These are phyloP conservation scores for Plasmodium billcollinsi DNA, from an alignment of 169 alveolate species.

Conservation along the genomic window DNA sequence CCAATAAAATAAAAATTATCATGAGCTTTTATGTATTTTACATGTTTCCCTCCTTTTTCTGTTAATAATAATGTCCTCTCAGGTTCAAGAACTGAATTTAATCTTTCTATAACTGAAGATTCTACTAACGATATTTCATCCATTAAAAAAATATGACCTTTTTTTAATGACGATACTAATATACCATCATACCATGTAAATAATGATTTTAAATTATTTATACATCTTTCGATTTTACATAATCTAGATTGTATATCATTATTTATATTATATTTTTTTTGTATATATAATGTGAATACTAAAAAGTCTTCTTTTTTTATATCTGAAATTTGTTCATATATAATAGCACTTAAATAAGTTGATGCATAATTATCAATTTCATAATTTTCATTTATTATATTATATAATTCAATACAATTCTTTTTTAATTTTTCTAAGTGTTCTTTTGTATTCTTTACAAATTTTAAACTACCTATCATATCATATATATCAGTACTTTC, in stretches of 20 bases:
- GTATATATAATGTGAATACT: slow-evolving; percentile 31
- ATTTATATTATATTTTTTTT: slow-evolving; percentile 40
- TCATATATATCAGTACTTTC: slow-evolving; percentile 98
- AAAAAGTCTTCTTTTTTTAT: slow-evolving; percentile 55
- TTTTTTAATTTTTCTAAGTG: slow-evolving; percentile 61
- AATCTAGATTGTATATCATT: slow-evolving; percentile 15
- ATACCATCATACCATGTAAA: slow-evolving; percentile 99
- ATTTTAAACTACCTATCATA: slow-evolving; percentile 96
- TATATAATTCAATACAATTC: slow-evolving; percentile 67
- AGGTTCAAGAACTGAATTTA: slow-evolving; percentile 98
- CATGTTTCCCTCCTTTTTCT: slow-evolving; percentile 85
- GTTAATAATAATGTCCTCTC: slow-evolving; percentile 87
- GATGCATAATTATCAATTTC: slow-evolving; percentile 35
- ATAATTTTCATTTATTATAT: slow-evolving; percentile 23
- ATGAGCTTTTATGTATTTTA: slow-evolving; percentile 91
- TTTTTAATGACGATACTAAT: slow-evolving; percentile 95
- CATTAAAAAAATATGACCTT: slow-evolving; percentile 95
- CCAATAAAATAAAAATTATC: slow-evolving; percentile 95
- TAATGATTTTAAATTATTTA: slow-evolving; percentile 80
- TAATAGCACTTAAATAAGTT: slow-evolving; percentile 50
- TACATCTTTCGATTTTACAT: slow-evolving; percentile 31
- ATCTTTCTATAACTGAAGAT: slow-evolving; percentile 98
- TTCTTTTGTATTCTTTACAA: slow-evolving; percentile 83
- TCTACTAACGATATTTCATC: slow-evolving; percentile 99
- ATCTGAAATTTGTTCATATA: slow-evolving; percentile 61